A percentile compares a stretch with the other conserved stretches of the same genome.
These are phyloP conservation scores for Isabelozyma rhagii DNA, from an alignment of 805 yeast genomes.

Conservation along the genomic window DNA sequence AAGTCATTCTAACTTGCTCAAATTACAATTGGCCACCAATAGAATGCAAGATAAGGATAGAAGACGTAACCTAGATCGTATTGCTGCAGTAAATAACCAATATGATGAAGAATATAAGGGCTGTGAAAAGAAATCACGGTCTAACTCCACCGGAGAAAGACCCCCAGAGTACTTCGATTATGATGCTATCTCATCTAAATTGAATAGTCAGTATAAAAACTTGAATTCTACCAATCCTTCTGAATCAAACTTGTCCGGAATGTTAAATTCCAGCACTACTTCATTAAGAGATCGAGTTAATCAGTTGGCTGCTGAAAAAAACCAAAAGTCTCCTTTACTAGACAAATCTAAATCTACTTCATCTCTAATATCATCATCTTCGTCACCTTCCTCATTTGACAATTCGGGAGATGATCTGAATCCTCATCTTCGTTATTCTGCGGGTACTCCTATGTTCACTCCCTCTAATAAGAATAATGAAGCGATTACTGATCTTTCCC, in stretches of 20 bases:
- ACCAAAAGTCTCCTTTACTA: not conserved
- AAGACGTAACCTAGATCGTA: slow-evolving; percentile 7
- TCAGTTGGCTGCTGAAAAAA: not conserved
- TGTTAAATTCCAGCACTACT: not conserved
- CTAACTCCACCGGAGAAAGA: slow-evolving; percentile 13
- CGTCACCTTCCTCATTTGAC: not conserved
- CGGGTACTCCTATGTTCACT: not conserved
- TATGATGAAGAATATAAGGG: slow-evolving; percentile 2
- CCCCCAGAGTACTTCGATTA: slow-evolving; percentile 42
- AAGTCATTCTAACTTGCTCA: slow-evolving; percentile 49
- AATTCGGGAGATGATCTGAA: not conserved
- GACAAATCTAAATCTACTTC: not conserved
- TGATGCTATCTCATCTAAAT: slow-evolving; percentile 41
- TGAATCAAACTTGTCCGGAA: slow-evolving; percentile 16
- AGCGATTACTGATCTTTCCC: not conserved
- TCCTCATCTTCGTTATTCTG: not conserved
- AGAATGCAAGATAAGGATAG: slow-evolving; percentile 30
- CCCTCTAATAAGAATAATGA: not conserved
- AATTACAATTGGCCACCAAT: slow-evolving; percentile 38
- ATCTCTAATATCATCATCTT: not conserved
- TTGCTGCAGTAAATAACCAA: slow-evolving; percentile 1
- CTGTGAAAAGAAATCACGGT: not conserved
- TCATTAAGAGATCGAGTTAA: not conserved
- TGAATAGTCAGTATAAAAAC: slow-evolving; percentile 36
- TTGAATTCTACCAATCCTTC: slow-evolving; percentile 14